These are phyloP conservation scores for Puccinellia tenuiflora DNA, from an alignment of 176 grass and related monocot species.

Conservation along the genomic window DNA sequence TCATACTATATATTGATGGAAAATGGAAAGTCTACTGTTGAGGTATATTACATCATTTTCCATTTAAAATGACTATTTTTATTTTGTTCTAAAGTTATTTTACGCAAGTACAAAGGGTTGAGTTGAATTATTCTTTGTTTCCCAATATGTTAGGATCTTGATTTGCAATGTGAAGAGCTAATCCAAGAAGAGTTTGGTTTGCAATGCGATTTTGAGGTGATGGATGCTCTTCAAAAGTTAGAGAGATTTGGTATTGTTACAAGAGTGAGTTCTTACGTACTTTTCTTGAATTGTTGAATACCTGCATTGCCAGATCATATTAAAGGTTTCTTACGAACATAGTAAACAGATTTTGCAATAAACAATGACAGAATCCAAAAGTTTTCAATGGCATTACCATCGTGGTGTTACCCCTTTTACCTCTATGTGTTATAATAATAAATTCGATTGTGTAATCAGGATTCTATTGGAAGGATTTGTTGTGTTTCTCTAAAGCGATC, in stretches of 20 bases:
- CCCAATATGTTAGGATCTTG: constrained; percentile 67
- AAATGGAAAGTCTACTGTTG: constrained; percentile 81
- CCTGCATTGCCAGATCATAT: neutral
- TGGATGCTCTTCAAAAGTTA: constrained; percentile 85
- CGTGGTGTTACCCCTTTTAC: neutral
- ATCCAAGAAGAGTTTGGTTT: constrained; percentile 90
- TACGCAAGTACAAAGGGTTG: neutral
- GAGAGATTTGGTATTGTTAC: constrained; percentile 89
- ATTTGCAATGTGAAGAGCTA: constrained; percentile 85
- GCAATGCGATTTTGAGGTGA: constrained; percentile 93
- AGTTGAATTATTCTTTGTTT: constrained; percentile 13
- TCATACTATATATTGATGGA: constrained; percentile 99
- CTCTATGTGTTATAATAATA: neutral
- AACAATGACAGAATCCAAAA: neutral
- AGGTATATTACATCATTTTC: constrained; percentile 31
- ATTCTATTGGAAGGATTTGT: constrained; percentile 87
- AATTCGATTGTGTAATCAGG: constrained; percentile 30
- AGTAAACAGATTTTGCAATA: neutral
- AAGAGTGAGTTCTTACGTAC: constrained; percentile 52
- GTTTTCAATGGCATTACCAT: neutral
- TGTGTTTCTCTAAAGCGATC: constrained; percentile 65
- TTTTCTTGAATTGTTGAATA: constrained; percentile 23
- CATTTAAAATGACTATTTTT: neutral
- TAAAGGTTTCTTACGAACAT: neutral
- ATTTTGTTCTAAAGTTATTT: neutral